Percentiles rank a stretch among this genome's conserved stretches.
Conservation (phyloP, 1,139 yeast species). For the Debaryomycetaceae sp. region DNA sequence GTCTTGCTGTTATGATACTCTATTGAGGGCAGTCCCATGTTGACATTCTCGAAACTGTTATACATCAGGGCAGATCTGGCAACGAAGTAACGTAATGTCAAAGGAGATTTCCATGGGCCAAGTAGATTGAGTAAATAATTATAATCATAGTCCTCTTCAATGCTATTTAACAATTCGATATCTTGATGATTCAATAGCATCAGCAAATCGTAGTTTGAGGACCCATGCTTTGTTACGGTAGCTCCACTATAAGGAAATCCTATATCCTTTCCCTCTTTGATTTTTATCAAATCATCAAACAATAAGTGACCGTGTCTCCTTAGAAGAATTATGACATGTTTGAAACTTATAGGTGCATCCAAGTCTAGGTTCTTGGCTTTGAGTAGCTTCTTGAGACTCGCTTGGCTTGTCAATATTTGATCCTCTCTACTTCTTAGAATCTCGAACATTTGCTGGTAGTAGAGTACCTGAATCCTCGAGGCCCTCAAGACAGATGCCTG, state of each 20-base stretch:
- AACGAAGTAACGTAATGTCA: conserved; percentile 56
- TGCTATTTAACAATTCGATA: conserved; percentile 1
- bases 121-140: conserved; percentile 15
- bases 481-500: conserved; percentile 46
- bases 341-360: conserved; percentile 45
- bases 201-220: conserved; percentile 1
- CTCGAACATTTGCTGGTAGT: conserved; percentile 47
- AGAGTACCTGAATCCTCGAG: conserved; percentile 55
- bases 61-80: conserved; percentile 52
- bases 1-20: conserved; percentile 48
- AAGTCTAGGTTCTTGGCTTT: conserved; percentile 41
- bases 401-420: conserved; percentile 19
- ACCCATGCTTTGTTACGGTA: conserved; percentile 5
- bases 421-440: conserved; percentile 23
- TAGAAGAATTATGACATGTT: conserved; percentile 32
- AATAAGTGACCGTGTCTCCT: conserved; percentile 30
- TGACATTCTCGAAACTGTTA: conserved; percentile 26
- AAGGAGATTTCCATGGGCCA: conserved; percentile 47
- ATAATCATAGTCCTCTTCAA: conserved; percentile 9
- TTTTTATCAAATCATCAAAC: conserved; percentile 39
- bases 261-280: conserved; percentile 45
- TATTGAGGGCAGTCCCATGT: conserved; percentile 37
- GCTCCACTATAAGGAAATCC: conserved; percentile 41
- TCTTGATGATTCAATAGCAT: conserved; percentile 1
- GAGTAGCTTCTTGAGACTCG: conserved; percentile 44